Evolutionary conservation across 225 moss, liverwort and hornwort genomes (phyloP).

Genomic region (Marchantia polymorpha): DNA sequence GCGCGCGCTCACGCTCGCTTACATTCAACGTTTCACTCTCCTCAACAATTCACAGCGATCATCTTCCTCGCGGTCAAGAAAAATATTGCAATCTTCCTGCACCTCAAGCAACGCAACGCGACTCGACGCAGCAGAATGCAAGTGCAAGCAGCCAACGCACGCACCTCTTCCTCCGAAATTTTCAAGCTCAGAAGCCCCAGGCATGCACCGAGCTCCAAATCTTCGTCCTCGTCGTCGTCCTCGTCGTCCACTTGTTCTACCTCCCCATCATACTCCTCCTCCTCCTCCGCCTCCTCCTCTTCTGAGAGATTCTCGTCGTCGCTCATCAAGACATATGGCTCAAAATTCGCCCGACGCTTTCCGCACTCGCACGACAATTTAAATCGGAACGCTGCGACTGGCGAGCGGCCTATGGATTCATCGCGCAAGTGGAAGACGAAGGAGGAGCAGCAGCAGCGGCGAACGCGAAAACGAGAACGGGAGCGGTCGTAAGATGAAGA

Average conservation of each 20-base stretch:
- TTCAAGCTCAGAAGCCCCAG: background rate
- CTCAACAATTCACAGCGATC: too few species aligned
- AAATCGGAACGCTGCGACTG: background rate
- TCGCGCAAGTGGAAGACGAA: background rate
- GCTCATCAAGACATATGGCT: background rate
- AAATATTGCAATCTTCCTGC: too few species aligned
- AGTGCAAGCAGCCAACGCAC: background rate
- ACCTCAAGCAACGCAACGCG: too few species aligned
- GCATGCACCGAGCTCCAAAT: conserved; percentile 1
- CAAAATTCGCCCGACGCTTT: background rate
- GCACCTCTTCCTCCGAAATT: background rate
- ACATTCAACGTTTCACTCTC: too few species aligned
- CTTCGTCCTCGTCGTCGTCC: background rate
- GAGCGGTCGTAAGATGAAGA: background rate
- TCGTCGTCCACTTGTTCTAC: background rate
- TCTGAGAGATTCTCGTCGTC: background rate
- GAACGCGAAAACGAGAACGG: background rate
- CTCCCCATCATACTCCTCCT: background rate
- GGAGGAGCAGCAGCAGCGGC: background rate
- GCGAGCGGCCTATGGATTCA: background rate
- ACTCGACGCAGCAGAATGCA: background rate
- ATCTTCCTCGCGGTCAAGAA: too few species aligned
- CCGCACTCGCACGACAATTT: too few species aligned
- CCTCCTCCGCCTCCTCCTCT: background rate
- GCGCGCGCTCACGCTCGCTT: too few species aligned